Percentiles rank a stretch among this genome's conserved stretches.
Evolutionary conservation across 2,329 filamentous ascomycete genomes (phyloP).

Genomic region (Pestalotiopsis sp.): DNA sequence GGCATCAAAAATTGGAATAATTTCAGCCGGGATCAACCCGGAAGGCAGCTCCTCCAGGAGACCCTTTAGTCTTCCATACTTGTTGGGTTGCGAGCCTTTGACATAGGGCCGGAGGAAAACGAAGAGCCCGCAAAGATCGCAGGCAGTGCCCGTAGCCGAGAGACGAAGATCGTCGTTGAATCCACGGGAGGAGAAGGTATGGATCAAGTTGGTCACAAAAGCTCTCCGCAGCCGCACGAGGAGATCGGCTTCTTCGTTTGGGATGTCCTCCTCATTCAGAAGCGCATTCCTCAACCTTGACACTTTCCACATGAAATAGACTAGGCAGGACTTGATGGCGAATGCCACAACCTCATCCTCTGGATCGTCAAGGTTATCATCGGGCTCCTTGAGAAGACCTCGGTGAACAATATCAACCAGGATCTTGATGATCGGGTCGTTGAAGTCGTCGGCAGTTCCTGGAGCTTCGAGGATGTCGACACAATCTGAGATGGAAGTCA

Average conservation of each 20-base stretch:
- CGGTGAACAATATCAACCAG: conserved; percentile 74
- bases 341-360: conserved; percentile 80
- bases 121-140: conserved; percentile 83
- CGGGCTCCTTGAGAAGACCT: conserved; percentile 69
- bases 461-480: conserved; percentile 72
- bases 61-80: conserved; percentile 57
- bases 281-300: conserved; percentile 60
- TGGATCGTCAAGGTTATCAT: conserved; percentile 71
- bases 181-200: conserved; percentile 67
- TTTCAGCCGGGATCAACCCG: conserved; percentile 62
- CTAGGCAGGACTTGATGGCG: conserved; percentile 75
- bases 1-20: conserved; percentile 77
- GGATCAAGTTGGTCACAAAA: conserved; percentile 66
- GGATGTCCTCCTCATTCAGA: conserved; percentile 55
- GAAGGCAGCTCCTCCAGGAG: conserved; percentile 71
- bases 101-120: conserved; percentile 66
- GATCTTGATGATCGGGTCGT: conserved; percentile 63
- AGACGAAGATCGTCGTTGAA: conserved; percentile 79
- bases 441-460: conserved; percentile 49
- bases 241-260: conserved; percentile 61
- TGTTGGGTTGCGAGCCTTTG: conserved; percentile 45
- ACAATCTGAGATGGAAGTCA: conserved; percentile 79
- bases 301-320: conserved; percentile 97
- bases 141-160: conserved; percentile 72
- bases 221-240: conserved; percentile 57